Conservation (phyloP, 345 rosid genomes). For the Excoecaria agallocha region DNA sequence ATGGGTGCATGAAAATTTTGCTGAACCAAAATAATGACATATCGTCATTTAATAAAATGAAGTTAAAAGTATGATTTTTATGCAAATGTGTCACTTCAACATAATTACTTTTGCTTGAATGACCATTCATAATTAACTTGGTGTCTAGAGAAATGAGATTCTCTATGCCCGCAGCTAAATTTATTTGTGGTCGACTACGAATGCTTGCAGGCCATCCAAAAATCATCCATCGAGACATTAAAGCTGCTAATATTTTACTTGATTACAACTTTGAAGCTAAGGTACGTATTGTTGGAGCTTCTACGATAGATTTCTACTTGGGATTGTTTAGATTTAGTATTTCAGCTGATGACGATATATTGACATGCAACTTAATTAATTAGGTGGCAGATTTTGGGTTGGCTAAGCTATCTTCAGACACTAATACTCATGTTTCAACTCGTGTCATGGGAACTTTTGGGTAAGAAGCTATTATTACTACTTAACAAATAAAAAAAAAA, state of each 20-base stretch:
- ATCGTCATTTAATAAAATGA: no score
- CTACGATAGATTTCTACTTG: no score
- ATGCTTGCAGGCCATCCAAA: constrained; percentile 67
- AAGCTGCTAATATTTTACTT: constrained; percentile 77
- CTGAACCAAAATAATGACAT: no score
- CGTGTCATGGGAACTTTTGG: constrained; percentile 98
- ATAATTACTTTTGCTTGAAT: no score
- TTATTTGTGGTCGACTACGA: not conserved
- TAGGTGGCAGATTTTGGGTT: constrained; percentile 94
- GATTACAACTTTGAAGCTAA: constrained; percentile 68
- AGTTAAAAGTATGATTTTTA: no score
- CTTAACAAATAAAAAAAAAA: not conserved
- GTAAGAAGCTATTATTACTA: constrained; percentile 27
- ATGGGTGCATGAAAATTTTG: no score
- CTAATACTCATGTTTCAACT: constrained; percentile 77
- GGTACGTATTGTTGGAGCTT: constrained; percentile 35
- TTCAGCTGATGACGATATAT: not conserved
- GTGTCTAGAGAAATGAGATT: no score
- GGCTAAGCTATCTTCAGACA: constrained; percentile 76
- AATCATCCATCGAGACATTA: constrained; percentile 91
- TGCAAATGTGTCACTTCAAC: no score
- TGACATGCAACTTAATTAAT: not conserved
- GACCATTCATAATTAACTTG: no score
- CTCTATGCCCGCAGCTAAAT: no score
- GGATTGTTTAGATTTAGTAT: not conserved